Evolutionary conservation across 257 asterid genomes (phyloP).

Genomic region (Coffea canephora): DNA sequence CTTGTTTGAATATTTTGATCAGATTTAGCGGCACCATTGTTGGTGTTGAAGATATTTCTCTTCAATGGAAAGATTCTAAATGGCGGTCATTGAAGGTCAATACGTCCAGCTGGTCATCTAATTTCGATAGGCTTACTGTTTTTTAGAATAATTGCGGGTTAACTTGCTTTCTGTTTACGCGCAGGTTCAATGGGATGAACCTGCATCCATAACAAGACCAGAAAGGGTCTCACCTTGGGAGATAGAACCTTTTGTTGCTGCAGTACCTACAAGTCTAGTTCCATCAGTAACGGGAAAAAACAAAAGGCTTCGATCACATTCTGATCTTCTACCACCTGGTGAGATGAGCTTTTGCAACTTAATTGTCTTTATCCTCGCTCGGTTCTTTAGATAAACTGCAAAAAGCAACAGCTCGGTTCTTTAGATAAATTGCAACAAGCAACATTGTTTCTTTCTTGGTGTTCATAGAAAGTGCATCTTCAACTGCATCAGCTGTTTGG

Average conservation of each 20-base stretch:
- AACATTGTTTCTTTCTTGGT: constrained; percentile 1
- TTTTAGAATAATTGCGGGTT: neutral
- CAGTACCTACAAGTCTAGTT: constrained; percentile 24
- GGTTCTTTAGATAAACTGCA: too few relatives aligned
- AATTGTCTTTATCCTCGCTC: neutral
- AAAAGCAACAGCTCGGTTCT: too few relatives aligned
- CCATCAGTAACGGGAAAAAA: constrained; percentile 20
- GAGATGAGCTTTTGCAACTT: constrained; percentile 9
- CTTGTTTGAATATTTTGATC: neutral
- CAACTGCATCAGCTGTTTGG: constrained; percentile 57
- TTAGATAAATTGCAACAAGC: too few relatives aligned
- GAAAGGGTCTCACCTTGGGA: constrained; percentile 65
- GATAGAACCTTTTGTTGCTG: constrained; percentile 45
- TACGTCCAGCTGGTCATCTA: neutral
- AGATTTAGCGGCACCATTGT: constrained; percentile 84
- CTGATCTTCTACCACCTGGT: constrained; percentile 20
- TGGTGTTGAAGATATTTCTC: constrained; percentile 62
- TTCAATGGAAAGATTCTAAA: constrained; percentile 64
- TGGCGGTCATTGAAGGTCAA: constrained; percentile 89
- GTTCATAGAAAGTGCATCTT: constrained; percentile 38
- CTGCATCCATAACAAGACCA: constrained; percentile 42
- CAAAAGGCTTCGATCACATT: constrained; percentile 24
- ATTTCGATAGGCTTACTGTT: neutral
- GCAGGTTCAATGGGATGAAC: constrained; percentile 65
- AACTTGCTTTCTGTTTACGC: neutral